Conservation (phyloP, 2,329 filamentous ascomycete genomes). For the Talaromyces albobiverticillius region DNA sequence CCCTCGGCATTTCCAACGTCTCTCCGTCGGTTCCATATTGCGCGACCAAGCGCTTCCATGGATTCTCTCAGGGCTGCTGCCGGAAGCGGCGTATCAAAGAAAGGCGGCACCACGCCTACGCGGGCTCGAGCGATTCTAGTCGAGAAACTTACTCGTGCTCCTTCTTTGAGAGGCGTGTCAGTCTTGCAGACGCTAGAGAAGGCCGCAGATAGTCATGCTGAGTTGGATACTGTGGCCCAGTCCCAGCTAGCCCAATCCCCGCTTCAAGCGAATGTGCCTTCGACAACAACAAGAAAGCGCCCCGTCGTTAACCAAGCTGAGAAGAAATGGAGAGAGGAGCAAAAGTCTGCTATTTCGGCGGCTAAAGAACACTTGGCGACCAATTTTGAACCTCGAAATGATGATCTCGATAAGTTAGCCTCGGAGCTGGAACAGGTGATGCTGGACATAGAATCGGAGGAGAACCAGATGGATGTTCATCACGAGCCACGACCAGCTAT, state of each 20-base stretch:
- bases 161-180: slow-evolving; percentile 33
- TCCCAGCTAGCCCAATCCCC: slow-evolving; percentile 11
- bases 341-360: slow-evolving; percentile 30
- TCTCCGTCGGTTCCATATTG: slow-evolving; percentile 41
- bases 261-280: not conserved
- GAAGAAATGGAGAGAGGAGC: slow-evolving; percentile 36
- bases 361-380: slow-evolving; percentile 33
- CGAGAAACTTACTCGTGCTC: slow-evolving; percentile 34
- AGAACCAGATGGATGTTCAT: slow-evolving; percentile 22
- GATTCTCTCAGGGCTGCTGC: slow-evolving; percentile 26
- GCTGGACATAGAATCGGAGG: slow-evolving; percentile 37
- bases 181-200: slow-evolving; percentile 25
- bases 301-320: slow-evolving; percentile 41
- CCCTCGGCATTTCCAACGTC: slow-evolving; percentile 25
- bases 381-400: slow-evolving; percentile 30
- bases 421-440: slow-evolving; percentile 42
- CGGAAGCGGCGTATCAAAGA: slow-evolving; percentile 34
- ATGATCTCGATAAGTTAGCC: slow-evolving; percentile 41
- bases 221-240: slow-evolving; percentile 16
- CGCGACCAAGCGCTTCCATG: slow-evolving; percentile 27
- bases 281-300: slow-evolving; percentile 28
- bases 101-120: slow-evolving; percentile 25
- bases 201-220: slow-evolving; percentile 1
- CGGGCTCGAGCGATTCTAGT: slow-evolving; percentile 37
- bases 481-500: slow-evolving; percentile 12